These are phyloP conservation scores for Leccinum boreale DNA, from an alignment of 768 basidiomycete species.

Conservation along the genomic window DNA sequence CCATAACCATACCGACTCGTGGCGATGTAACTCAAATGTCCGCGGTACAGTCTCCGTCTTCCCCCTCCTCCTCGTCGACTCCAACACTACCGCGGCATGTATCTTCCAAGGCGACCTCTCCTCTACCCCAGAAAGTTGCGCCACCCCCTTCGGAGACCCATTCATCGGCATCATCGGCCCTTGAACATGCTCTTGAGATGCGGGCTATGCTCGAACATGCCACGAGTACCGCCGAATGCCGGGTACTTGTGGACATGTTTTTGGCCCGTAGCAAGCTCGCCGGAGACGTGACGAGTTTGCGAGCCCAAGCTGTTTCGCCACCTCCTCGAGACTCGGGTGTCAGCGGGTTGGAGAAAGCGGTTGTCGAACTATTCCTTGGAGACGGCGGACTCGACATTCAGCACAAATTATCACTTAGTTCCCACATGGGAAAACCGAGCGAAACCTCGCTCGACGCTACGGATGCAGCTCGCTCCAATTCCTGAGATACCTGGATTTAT, in stretches of 20 bases:
- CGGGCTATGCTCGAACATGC: conserved; percentile 64
- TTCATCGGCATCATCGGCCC: conserved; percentile 28
- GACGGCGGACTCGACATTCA: conserved; percentile 12
- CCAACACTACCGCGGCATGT: conserved; percentile 6
- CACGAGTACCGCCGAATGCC: conserved; percentile 78
- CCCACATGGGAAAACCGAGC: neutral
- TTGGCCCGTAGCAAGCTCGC: conserved; percentile 57
- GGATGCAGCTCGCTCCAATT: neutral
- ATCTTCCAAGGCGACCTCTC: conserved; percentile 13
- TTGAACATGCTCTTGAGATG: conserved; percentile 59
- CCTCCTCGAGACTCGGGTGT: conserved; percentile 32
- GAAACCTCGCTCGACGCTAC: neutral
- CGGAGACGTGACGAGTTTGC: conserved; percentile 27
- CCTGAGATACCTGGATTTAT: conserved; percentile 15
- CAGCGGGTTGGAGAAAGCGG: conserved; percentile 40
- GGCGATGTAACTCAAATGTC: neutral
- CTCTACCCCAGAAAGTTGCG: conserved; percentile 5
- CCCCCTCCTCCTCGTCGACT: conserved; percentile 2
- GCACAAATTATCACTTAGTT: neutral
- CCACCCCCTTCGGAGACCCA: conserved; percentile 15
- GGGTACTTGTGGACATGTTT: conserved; percentile 80
- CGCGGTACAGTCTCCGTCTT: neutral
- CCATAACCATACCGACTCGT: neutral
- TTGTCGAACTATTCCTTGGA: conserved; percentile 48
- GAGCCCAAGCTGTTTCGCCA: conserved; percentile 33